Conservation (phyloP, 2,329 filamentous ascomycete species). For the Monosporascus sp. region DNA sequence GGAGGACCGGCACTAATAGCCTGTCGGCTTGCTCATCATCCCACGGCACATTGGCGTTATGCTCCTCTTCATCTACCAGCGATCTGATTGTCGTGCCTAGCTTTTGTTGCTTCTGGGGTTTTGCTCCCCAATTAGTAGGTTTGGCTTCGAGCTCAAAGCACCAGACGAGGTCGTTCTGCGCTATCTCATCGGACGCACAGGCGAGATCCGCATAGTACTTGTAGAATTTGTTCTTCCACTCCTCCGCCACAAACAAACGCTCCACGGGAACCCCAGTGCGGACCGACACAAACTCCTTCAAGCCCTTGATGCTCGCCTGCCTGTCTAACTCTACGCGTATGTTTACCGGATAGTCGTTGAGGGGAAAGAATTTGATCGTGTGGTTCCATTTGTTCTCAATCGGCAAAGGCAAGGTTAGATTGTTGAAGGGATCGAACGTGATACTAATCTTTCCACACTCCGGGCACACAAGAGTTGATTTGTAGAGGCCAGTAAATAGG, state of each 20-base stretch:
- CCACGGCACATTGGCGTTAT: constrained; percentile 34
- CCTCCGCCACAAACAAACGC: constrained; percentile 73
- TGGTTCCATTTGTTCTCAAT: constrained; percentile 78
- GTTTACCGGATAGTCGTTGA: constrained; percentile 64
- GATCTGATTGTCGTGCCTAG: constrained; percentile 30
- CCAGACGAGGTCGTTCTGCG: constrained; percentile 58
- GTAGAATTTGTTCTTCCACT: constrained; percentile 81
- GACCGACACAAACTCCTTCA: constrained; percentile 68
- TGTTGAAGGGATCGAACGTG: constrained; percentile 96
- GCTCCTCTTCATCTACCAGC: constrained; percentile 42
- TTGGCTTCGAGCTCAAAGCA: constrained; percentile 71
- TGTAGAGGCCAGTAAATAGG: constrained; percentile 96
- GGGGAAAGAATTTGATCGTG: constrained; percentile 69
- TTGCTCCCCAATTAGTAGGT: constrained; percentile 69
- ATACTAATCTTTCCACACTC: constrained; percentile 93
- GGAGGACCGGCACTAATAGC: constrained; percentile 67
- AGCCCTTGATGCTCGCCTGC: constrained; percentile 59
- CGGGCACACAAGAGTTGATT: constrained; percentile 92
- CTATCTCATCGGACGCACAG: constrained; percentile 68
- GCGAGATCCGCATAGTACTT: constrained; percentile 70
- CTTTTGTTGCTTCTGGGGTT: constrained; percentile 40
- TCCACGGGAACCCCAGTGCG: constrained; percentile 60
- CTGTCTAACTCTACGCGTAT: constrained; percentile 78
- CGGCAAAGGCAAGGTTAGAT: constrained; percentile 84
- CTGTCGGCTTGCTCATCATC: constrained; percentile 58